phyloP scores from a whole-genome alignment of 306 rosid genomes.

The Rosa rugosa region DNA sequence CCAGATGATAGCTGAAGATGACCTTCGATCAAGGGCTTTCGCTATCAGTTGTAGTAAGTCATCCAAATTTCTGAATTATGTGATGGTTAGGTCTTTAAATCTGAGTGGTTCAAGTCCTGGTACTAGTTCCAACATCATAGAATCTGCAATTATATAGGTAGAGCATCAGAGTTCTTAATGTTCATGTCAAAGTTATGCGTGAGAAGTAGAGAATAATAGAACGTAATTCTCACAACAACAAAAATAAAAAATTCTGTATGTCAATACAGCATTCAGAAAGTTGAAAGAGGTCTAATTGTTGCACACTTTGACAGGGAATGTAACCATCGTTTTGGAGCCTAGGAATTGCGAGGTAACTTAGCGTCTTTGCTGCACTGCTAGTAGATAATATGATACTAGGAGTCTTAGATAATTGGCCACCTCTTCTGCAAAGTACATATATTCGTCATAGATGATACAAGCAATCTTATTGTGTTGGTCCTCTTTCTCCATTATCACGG shows the following conservation, averaged over 20 bases:
- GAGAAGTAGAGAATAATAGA: background rate
- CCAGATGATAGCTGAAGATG: conserved; percentile 59
- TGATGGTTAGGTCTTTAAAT: conserved; percentile 42
- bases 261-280: background rate
- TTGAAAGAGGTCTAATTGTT: background rate
- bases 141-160: conserved; percentile 21
- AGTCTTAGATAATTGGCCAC: conserved; percentile 35
- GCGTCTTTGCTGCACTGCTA: conserved; percentile 22
- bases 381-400: conserved; percentile 48
- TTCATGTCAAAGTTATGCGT: background rate
- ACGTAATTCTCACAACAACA: background rate
- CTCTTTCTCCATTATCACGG: background rate
- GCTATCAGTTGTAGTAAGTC: background rate
- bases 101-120: conserved; percentile 46
- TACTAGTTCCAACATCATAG: conserved; percentile 38
- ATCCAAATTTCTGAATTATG: background rate
- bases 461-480: conserved; percentile 13
- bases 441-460: conserved; percentile 46
- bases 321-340: conserved; percentile 31
- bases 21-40: conserved; percentile 14
- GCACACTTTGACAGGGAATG: conserved; percentile 23
- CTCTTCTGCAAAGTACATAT: conserved; percentile 35
- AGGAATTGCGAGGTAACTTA: conserved; percentile 34
- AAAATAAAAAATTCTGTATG: background rate
- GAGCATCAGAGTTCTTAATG: background rate